Conservation (phyloP, 176 grass and related monocot species). For the bread wheat (Triticum aestivum) region IWGSC_CS_RefSeq_v2.1 NC_057806.1:491745745-491746244, state of each 20-base stretch:
- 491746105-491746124: constrained; percentile 17
- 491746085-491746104: background rate
- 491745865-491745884: background rate
- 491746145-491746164: constrained; percentile 92
- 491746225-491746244: background rate
- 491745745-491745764: too few species aligned
- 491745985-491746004: background rate
- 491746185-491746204: constrained; percentile 41
- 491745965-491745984: background rate
- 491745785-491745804: background rate
- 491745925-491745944: background rate
- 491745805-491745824: background rate
- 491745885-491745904: constrained; percentile 4
- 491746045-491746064: background rate
- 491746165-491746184: constrained; percentile 97
- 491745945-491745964: background rate
- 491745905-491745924: background rate
- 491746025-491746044: background rate
- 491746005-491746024: background rate
- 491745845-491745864: background rate
- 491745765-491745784: too few species aligned
- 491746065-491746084: background rate
- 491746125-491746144: constrained; percentile 80
- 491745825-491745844: background rate
- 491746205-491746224: background rate